Evolutionary conservation across 176 grass and related monocot genomes (phyloP), one percentile per base, ranked within the genome.

Genomic region (Ampelocalamus luodianensis): DNA sequence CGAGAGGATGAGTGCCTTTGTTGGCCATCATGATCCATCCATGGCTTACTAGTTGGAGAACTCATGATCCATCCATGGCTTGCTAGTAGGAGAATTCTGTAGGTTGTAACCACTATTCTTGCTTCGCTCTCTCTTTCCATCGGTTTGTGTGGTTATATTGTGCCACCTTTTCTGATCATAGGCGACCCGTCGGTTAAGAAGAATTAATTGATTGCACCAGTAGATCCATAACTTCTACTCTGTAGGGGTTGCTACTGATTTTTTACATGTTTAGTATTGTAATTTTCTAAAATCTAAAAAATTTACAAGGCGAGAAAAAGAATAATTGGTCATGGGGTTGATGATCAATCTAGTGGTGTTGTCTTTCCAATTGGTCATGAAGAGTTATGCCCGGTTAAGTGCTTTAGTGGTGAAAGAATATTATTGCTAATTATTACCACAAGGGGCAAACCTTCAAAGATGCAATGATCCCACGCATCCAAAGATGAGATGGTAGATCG

Each of bases 381-480:
- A 43, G 80, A 65, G 65, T 50, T 71, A 68, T 68, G 60, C 40
- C 68, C n/a, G n/a, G 62, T 3, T 79, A 61, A 46, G 40, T 29
- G 27, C 71, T 71, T 71, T 72, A 86, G 83, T 59, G 32, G 71
- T n/a, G 43, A 29, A 16, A 60, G 3, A 67, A 38, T 59, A 83
- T 84, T 50, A 80, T 80, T 87, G 81, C 43, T 68, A 74, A 74
- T 87, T 80, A 87, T 84, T 75, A 87, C 81, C 63, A 37, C 4
- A 5, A 11, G 40, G 43, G 73, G 51, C 78, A 79, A 75, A 54
- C 68, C 74, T 90, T 90, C 80, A 88, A 91, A 79, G 63, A 15
- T 17, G 90, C 73, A 86, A 90, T 89, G 80, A 92, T 92, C 70
- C 74, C 39, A 16, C 50, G 61, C 76, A 87, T 83, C 67, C 81